Evolutionary conservation across 1,284 basidiomycete species (phyloP).

Genomic region (Malassezia sympodialis): DNA sequence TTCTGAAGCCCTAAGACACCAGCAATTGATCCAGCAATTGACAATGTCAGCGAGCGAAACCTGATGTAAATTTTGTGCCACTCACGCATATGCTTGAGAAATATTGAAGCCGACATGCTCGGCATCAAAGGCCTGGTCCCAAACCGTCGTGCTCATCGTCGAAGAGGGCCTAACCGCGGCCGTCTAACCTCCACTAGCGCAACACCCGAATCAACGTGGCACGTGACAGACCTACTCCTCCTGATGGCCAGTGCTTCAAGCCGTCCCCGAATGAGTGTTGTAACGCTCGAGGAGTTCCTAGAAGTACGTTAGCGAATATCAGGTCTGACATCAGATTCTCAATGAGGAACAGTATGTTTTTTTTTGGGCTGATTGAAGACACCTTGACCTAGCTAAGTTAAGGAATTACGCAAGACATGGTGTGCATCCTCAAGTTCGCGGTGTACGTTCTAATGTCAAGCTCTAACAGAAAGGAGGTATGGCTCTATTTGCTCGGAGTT

Average conservation of each 20-base stretch:
- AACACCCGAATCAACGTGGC: background rate
- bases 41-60: conserved; percentile 35
- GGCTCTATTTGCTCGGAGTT: conserved; percentile 46
- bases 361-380: conserved; percentile 8
- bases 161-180: background rate
- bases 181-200: background rate
- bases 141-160: background rate
- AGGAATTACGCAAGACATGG: conserved; percentile 41
- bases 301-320: conserved; percentile 16
- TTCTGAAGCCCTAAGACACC: conserved; percentile 44
- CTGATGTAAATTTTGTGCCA: conserved; percentile 14
- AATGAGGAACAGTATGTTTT: conserved; percentile 36
- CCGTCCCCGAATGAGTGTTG: conserved; percentile 22
- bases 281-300: conserved; percentile 38
- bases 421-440: conserved; percentile 37
- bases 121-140: conserved; percentile 11
- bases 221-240: background rate
- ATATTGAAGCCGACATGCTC: conserved; percentile 4
- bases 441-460: conserved; percentile 10
- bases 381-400: conserved; percentile 40
- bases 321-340: conserved; percentile 19
- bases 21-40: conserved; percentile 31
- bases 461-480: conserved; percentile 28
- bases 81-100: conserved; percentile 10
- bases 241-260: background rate